Percentiles rank a stretch among this genome's conserved stretches.
Evolutionary conservation across 106 monocot species (phyloP).

Genomic region (Allium cepa): DNA sequence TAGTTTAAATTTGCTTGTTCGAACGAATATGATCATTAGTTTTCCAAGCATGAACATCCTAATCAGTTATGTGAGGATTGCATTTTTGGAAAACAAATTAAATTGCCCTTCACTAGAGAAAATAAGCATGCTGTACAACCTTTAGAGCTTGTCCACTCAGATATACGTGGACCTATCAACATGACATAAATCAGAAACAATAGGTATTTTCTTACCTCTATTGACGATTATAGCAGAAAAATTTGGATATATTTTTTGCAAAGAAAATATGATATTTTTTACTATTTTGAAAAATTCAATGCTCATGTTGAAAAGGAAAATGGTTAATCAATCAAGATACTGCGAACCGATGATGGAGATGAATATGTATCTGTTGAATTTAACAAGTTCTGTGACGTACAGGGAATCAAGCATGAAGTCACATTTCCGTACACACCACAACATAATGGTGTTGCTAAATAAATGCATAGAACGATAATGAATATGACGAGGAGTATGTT

Average conservation of each 20-base stretch:
- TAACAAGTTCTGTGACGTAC: neutral
- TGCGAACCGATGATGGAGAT: too few species aligned
- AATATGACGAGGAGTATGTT: neutral
- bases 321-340: too few species aligned
- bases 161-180: constrained; percentile 4
- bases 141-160: constrained; percentile 2
- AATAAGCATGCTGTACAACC: too few species aligned
- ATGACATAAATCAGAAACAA: neutral
- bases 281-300: too few species aligned
- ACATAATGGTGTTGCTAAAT: neutral
- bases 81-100: neutral
- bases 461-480: neutral
- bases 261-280: too few species aligned
- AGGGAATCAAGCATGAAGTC: neutral
- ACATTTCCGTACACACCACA: neutral
- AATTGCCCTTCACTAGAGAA: too few species aligned
- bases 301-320: too few species aligned
- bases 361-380: too few species aligned
- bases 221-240: constrained; percentile 10
- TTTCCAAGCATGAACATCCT: too few species aligned
- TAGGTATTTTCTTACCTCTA: constrained; percentile 11
- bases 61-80: neutral
- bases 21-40: too few species aligned
- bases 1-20: neutral
- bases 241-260: too few species aligned